Evolutionary conservation across 495 filamentous ascomycete species (phyloP).

Genomic region (Aspergillus taichungensis): DNA sequence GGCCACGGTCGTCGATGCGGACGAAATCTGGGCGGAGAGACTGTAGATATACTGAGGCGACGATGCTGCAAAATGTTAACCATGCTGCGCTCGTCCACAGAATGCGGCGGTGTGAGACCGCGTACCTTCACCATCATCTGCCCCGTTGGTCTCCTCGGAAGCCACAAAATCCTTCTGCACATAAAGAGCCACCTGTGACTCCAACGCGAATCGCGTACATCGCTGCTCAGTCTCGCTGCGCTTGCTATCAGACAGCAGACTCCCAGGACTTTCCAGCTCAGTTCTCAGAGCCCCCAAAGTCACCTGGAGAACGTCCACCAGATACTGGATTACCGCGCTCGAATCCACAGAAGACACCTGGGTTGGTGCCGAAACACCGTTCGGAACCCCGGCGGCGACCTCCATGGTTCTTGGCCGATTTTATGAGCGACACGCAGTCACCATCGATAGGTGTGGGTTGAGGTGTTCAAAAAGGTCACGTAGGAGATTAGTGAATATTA

Average conservation of each 20-base stretch:
- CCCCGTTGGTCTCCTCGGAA: conserved; percentile 43
- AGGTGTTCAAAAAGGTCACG: not conserved
- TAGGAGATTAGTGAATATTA: not conserved
- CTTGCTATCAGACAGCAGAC: conserved; percentile 63
- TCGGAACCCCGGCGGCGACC: conserved; percentile 39
- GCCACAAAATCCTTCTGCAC: conserved; percentile 71
- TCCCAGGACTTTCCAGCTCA: conserved; percentile 73
- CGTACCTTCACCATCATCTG: conserved; percentile 37
- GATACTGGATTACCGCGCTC: conserved; percentile 63
- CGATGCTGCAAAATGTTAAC: conserved; percentile 12
- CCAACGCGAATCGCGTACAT: conserved; percentile 82
- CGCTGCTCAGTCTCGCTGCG: conserved; percentile 72
- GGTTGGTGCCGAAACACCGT: conserved; percentile 36
- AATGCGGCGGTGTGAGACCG: not conserved
- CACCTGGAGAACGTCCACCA: conserved; percentile 67
- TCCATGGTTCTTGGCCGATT: conserved; percentile 34
- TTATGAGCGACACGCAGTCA: conserved; percentile 11
- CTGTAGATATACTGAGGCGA: conserved; percentile 56
- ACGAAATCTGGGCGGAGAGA: conserved; percentile 72
- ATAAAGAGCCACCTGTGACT: conserved; percentile 80
- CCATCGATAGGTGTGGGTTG: conserved; percentile 22
- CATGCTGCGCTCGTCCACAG: conserved; percentile 2
- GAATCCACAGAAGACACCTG: conserved; percentile 44
- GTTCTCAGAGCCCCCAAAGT: conserved; percentile 73
- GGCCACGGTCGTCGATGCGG: conserved; percentile 66